Conservation (phyloP, 805 yeast genomes). For the Schwanniomyces vanrijiae region DNA sequence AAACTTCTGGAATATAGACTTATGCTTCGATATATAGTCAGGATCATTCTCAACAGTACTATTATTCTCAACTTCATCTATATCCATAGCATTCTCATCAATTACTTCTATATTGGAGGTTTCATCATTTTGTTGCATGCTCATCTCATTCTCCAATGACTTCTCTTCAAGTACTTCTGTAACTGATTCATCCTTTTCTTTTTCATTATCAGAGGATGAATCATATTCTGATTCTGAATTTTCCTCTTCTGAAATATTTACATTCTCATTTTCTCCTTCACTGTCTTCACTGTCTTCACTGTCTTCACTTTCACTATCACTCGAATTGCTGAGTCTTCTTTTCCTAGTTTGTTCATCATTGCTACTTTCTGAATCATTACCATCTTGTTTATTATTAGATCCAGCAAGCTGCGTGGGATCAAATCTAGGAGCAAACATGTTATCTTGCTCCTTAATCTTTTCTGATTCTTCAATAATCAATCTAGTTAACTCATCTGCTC, state of each 20-base stretch:
- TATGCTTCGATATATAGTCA: slow-evolving; percentile 40
- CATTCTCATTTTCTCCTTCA: slow-evolving; percentile 9
- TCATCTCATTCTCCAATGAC: slow-evolving; percentile 1
- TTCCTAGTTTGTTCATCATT: slow-evolving; percentile 8
- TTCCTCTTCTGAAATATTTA: not conserved
- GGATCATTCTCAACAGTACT: slow-evolving; percentile 8
- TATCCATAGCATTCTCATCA: slow-evolving; percentile 11
- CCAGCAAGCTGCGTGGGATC: slow-evolving; percentile 44
- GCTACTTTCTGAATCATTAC: not conserved
- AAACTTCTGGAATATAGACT: slow-evolving; percentile 54
- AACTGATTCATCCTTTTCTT: slow-evolving; percentile 11
- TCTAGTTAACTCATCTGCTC: slow-evolving; percentile 1
- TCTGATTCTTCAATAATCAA: not conserved
- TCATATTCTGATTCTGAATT: slow-evolving; percentile 7
- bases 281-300: slow-evolving; percentile 7
- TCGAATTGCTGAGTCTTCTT: slow-evolving; percentile 19
- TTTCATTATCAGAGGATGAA: slow-evolving; percentile 4
- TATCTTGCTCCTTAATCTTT: not conserved
- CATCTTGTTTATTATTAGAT: not conserved
- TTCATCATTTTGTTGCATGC: slow-evolving; percentile 17
- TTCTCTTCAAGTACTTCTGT: slow-evolving; percentile 13
- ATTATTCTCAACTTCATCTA: slow-evolving; percentile 6
- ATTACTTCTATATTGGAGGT: slow-evolving; percentile 6
- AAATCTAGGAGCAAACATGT: slow-evolving; percentile 66
- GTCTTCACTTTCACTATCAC: slow-evolving; percentile 6